Conservation (phyloP, 2,329 filamentous ascomycete genomes). For the Colletotrichum orbiculare region DNA sequence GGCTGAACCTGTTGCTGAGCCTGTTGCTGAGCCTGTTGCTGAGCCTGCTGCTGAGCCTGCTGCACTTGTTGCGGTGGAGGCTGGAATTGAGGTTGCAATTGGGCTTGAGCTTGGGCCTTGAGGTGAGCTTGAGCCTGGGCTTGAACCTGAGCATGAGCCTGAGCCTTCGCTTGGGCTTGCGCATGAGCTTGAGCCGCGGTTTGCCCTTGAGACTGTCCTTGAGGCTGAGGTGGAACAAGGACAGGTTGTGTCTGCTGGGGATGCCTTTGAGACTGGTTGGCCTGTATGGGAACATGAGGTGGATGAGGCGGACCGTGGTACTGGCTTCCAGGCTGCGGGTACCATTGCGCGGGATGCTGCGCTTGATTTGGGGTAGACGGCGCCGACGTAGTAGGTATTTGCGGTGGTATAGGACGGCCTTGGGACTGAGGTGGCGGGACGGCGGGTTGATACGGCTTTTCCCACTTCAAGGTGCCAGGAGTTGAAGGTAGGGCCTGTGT, state of each 20-base stretch:
- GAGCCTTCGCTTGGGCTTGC: constrained; percentile 21
- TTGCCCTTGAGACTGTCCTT: constrained; percentile 16
- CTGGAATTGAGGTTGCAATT: constrained; percentile 34
- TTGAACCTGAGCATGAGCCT: constrained; percentile 30
- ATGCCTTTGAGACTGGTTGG: constrained; percentile 26
- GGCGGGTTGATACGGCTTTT: constrained; percentile 54
- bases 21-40: constrained; percentile 39
- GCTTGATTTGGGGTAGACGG: constrained; percentile 34
- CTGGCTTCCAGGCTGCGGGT: constrained; percentile 33
- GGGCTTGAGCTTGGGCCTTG: constrained; percentile 39
- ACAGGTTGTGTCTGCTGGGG: constrained; percentile 37
- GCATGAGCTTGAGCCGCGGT: constrained; percentile 15
- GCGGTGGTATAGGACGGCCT: constrained; percentile 35
- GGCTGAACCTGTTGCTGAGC: constrained; percentile 41
- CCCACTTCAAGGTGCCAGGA: constrained; percentile 51
- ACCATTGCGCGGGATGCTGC: constrained; percentile 37
- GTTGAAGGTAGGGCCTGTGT: constrained; percentile 39
- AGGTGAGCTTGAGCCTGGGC: constrained; percentile 20
- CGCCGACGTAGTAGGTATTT: constrained; percentile 16
- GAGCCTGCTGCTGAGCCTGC: constrained; percentile 27
- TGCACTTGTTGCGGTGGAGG: constrained; percentile 7
- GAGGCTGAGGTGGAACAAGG: constrained; percentile 30
- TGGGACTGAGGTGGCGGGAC: constrained; percentile 42
- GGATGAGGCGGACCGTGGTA: constrained; percentile 26
- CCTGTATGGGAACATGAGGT: constrained; percentile 31